Evolutionary conservation across 2,329 filamentous ascomycete species (phyloP).

Genomic region (Seiridium unicorne): DNA sequence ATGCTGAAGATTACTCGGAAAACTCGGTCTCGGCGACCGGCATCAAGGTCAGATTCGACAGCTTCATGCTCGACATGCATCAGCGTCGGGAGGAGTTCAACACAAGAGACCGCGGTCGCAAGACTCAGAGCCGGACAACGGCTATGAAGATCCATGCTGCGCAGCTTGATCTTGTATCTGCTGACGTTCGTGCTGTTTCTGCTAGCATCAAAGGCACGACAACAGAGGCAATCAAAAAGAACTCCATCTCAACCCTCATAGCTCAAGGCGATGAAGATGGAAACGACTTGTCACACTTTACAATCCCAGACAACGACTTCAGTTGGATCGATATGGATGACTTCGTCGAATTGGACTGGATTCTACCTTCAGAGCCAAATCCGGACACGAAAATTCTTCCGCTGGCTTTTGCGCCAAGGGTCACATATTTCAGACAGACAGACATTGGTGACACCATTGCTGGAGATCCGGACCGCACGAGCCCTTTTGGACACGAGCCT

Average conservation of each 20-base stretch:
- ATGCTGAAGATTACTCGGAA: constrained; percentile 80
- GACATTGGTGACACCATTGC: constrained; percentile 81
- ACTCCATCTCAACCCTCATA: constrained; percentile 49
- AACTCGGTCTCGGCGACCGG: constrained; percentile 84
- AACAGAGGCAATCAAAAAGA: constrained; percentile 69
- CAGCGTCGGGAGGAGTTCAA: constrained; percentile 91
- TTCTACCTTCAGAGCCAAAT: constrained; percentile 83
- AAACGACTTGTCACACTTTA: constrained; percentile 81
- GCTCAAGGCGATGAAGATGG: constrained; percentile 54
- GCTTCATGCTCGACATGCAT: constrained; percentile 95
- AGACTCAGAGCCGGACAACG: constrained; percentile 77
- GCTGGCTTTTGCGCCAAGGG: constrained; percentile 85
- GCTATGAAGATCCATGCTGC: constrained; percentile 95
- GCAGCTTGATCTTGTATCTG: constrained; percentile 86
- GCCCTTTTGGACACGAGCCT: constrained; percentile 87
- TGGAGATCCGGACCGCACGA: constrained; percentile 78
- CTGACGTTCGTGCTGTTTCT: constrained; percentile 90
- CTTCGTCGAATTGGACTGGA: constrained; percentile 97
- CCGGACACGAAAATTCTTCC: constrained; percentile 94
- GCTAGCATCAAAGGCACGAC: constrained; percentile 83
- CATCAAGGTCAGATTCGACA: constrained; percentile 93
- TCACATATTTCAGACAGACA: constrained; percentile 96
- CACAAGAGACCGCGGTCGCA: constrained; percentile 72
- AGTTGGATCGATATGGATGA: constrained; percentile 99
- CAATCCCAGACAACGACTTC: constrained; percentile 91